Evolutionary conservation across 345 rosid species (phyloP), one percentile per base, ranked within the genome.

Genomic region (Melaleuca quinquenervia): DNA sequence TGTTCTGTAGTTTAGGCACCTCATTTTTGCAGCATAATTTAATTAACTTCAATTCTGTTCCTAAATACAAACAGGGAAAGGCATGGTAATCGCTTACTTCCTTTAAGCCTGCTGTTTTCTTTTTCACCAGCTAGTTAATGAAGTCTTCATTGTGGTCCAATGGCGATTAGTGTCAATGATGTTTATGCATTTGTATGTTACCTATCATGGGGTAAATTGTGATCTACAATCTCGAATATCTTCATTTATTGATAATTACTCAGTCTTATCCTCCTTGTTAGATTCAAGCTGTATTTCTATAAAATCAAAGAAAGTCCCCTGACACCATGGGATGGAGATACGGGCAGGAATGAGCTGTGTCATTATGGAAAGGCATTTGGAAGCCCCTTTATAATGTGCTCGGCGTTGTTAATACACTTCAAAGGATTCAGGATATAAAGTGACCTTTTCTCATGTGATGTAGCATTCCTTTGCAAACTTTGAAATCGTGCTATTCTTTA

Each of bases 221-320:
- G 6, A 10, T 9, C 60, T 55, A 22, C 26, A 2, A 8, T 54
- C 58, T 54, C 3, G 21, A 0, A 3, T 54, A 7, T 54, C 58
- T 8, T 24, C 3, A 54, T 22, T 55, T 55, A 55, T 11, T 55
- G 14, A 55, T 10, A 5, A 22, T 55, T 22, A 55, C 13, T 55
- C 3, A 24, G 13, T 55, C n/a, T n/a, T 11, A 24, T 55, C 9
- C n/a, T 0, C 5, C 13, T 55, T 2, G 13, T 24, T 55, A 55
- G 60, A 55, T 55, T 55, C 27, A 55, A 55, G 60, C 14, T 24
- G 27, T 13, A 55, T 22, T 55, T 55, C 3, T n/a, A 55, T 55
- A 0, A 0, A 24, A 55, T 24, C 22, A 0, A 6, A 55, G 60
- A 55, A 55, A 55, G 60, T 55, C 60, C n/a, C n/a, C 6, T 9